Conservation (phyloP, 306 rosid species). For the Rosa lucieae region DNA sequence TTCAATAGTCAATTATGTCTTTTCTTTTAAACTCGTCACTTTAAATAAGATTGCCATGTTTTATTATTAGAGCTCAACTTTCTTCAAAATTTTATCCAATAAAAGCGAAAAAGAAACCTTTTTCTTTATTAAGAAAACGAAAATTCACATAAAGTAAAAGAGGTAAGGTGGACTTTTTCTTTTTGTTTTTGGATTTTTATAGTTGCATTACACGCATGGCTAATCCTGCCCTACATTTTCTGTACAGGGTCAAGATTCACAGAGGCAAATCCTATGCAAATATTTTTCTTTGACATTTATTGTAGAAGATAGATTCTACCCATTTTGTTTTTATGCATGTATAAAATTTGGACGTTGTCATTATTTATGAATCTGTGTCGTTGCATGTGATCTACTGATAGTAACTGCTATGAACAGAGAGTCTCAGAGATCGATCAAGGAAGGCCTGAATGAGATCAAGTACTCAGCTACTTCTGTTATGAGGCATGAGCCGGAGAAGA, state of each 20-base stretch:
- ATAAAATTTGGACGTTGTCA: background rate
- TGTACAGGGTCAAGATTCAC: background rate
- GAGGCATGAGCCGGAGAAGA: slow-evolving; percentile 1
- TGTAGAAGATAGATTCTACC: background rate
- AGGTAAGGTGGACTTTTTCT: background rate
- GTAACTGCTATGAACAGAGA: background rate
- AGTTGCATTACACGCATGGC: background rate
- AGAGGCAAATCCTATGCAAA: background rate
- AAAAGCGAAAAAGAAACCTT: too few species aligned
- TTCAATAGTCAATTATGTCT: too few species aligned
- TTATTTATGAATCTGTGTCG: slow-evolving; percentile 12
- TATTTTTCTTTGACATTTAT: background rate
- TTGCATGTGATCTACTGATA: background rate
- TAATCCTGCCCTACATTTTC: background rate
- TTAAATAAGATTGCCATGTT: background rate
- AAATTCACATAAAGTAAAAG: background rate
- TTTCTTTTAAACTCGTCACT: background rate
- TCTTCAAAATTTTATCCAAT: too few species aligned
- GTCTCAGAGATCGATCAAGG: slow-evolving; percentile 13
- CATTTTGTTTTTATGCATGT: background rate
- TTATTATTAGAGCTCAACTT: too few species aligned
- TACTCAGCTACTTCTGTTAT: slow-evolving; percentile 6
- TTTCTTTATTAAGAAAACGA: too few species aligned
- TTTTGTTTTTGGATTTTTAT: background rate
- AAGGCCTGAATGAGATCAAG: slow-evolving; percentile 6